Base-by-base conservation (phyloP, 345 rosid genomes). In the Isatis tinctoria region DNA sequence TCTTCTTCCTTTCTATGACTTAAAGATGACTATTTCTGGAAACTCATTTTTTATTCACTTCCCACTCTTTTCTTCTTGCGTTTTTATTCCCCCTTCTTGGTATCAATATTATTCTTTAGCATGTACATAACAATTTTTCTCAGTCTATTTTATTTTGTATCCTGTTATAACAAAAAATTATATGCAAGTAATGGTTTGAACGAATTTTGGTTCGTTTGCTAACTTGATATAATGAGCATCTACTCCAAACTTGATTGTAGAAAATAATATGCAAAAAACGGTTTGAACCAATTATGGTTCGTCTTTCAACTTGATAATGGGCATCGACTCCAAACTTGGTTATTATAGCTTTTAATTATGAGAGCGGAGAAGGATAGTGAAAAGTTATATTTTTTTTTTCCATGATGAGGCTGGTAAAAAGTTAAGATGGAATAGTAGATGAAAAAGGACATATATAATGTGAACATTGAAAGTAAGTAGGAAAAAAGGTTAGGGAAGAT, bases 361-460 rank as follows among this genome's bases (percentile, higher is more conserved):
- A 65, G 17, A 56, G 40, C 17, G 14, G 16, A 65, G 27, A 8
- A 45, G 7, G 30, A 65, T 35, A 26, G 30, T 51, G 10, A 35
- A 35, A 35, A 35, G 2, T 8, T 35, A 39, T 35, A n/a, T 27
- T 2, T 18, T 32, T 33, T 26, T 20, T 49, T 75, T 22, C 30
- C 16, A 68, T 53, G 49, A 60, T 61, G 59, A 69, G 35, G 58
- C 44, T 61, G 70, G 70, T 57, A 26, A 45, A 65, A 69, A 53
- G 74, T 54, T 59, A 32, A 45, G 7, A 20, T 56, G 24, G 8
- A 17, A 40, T 26, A 60, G 54, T 40, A 20, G 26, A 9, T 7
- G 28, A 11, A 61, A 41, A 61, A 52, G 7, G 10, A 12, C n/a
- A 33, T 5, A 17, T 41, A n/a, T 63, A 45, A 70, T 63, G 74